A percentile compares a stretch with the other conserved stretches of the same genome.
Evolutionary conservation across 345 rosid species (phyloP).

Genomic region (Diplotaxis tenuifolia): DNA sequence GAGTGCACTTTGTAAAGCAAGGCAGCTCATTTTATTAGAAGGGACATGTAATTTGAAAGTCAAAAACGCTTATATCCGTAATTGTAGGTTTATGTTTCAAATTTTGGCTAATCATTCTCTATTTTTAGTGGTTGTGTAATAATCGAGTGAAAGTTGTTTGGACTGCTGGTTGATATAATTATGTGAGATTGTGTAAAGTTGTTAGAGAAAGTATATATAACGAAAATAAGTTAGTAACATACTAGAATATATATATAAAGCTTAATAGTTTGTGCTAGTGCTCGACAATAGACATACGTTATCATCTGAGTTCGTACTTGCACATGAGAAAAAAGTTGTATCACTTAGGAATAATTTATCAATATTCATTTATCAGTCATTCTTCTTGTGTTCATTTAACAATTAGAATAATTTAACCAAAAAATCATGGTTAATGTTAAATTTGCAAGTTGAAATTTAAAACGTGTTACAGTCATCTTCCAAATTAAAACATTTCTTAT

Average conservation of each 20-base stretch:
- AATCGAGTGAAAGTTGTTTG: background rate
- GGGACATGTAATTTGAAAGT: constrained; percentile 8
- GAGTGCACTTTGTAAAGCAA: constrained; percentile 9
- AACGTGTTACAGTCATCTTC: too few relatives aligned
- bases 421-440: background rate
- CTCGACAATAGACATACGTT: background rate
- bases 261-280: background rate
- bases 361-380: background rate
- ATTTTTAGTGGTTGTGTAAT: background rate
- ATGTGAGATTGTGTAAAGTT: background rate
- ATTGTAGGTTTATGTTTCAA: constrained; percentile 20
- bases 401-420: background rate
- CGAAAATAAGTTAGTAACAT: too few relatives aligned
- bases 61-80: constrained; percentile 26
- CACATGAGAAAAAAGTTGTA: background rate
- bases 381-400: background rate
- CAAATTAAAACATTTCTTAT: too few relatives aligned
- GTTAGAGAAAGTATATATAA: too few relatives aligned
- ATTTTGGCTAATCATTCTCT: background rate
- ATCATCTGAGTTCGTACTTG: background rate
- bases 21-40: background rate
- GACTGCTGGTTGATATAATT: background rate
- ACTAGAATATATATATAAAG: background rate
- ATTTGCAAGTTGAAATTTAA: too few relatives aligned
- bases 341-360: background rate